Percentiles rank a stretch among this genome's conserved stretches.
Conservation (phyloP, 345 rosid genomes). For the Sonneratia alba region DNA sequence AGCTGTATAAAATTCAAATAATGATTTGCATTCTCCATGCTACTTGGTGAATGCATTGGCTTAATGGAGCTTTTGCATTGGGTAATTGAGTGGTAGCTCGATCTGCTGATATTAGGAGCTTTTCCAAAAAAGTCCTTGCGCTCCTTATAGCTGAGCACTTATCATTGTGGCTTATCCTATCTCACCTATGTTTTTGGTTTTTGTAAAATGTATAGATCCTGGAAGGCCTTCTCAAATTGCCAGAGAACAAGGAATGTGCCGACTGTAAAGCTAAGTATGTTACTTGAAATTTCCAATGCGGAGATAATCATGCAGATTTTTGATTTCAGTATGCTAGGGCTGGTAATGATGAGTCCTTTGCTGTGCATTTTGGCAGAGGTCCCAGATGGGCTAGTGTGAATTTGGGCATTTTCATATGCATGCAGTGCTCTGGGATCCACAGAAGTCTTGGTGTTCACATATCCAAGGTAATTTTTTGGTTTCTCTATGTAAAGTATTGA, state of each 20-base stretch:
- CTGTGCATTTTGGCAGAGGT: slow-evolving; percentile 43
- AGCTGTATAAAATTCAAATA: neutral
- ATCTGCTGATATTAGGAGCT: neutral
- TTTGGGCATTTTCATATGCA: slow-evolving; percentile 93
- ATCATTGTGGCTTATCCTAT: neutral
- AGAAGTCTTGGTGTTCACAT: slow-evolving; percentile 99
- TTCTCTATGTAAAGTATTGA: neutral
- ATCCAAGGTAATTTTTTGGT: slow-evolving; percentile 54
- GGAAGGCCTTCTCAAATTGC: slow-evolving; percentile 84
- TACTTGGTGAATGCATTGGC: neutral
- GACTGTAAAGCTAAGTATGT: slow-evolving; percentile 95
- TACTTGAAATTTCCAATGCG: neutral
- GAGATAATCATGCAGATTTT: neutral
- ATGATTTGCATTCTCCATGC: neutral
- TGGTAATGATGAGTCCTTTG: neutral
- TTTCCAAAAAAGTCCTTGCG: neutral
- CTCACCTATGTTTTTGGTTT: neutral
- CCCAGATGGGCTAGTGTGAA: slow-evolving; percentile 99
- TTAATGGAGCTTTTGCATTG: neutral
- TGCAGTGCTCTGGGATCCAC: slow-evolving; percentile 97
- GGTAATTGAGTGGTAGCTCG: neutral
- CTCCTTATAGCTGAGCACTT: neutral
- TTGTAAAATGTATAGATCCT: slow-evolving; percentile 43
- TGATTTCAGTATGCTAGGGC: neutral
- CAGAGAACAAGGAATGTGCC: slow-evolving; percentile 92